These are phyloP conservation scores for Boletus bicolor DNA, from an alignment of 768 basidiomycete genomes.

Conservation along the genomic window DNA sequence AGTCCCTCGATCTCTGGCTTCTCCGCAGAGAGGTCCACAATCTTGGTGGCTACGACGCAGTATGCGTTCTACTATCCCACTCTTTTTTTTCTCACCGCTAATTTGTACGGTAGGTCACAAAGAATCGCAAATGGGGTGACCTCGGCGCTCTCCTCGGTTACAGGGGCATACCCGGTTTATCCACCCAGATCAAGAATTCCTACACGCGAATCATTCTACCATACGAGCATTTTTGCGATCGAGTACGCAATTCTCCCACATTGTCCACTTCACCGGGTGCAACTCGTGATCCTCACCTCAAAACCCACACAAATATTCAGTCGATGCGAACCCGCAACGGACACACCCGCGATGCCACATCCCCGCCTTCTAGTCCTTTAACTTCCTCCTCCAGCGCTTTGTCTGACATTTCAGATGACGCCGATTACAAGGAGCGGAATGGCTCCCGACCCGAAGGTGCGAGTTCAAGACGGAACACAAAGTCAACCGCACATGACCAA, in stretches of 20 bases:
- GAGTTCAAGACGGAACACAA: slow-evolving; percentile 50
- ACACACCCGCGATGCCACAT: slow-evolving; percentile 45
- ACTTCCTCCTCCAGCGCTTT: slow-evolving; percentile 76
- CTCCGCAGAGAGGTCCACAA: slow-evolving; percentile 89
- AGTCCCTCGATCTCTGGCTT: slow-evolving; percentile 90
- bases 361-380: slow-evolving; percentile 69
- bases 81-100: slow-evolving; percentile 26
- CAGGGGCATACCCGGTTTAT: slow-evolving; percentile 75
- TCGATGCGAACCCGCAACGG: slow-evolving; percentile 37
- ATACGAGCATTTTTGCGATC: slow-evolving; percentile 88
- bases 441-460: slow-evolving; percentile 38
- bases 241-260: slow-evolving; percentile 63
- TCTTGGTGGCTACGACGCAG: slow-evolving; percentile 83
- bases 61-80: slow-evolving; percentile 38
- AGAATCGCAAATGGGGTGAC: slow-evolving; percentile 83
- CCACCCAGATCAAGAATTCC: slow-evolving; percentile 84
- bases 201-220: slow-evolving; percentile 91
- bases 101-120: slow-evolving; percentile 60
- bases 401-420: slow-evolving; percentile 79
- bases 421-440: slow-evolving; percentile 55
- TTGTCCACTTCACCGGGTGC: slow-evolving; percentile 37
- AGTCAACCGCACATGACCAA: slow-evolving; percentile 53
- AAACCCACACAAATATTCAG: slow-evolving; percentile 52
- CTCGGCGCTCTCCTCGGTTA: slow-evolving; percentile 82
- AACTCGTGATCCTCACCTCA: slow-evolving; percentile 49